Evolutionary conservation across 73 alveolate genomes (phyloP).

Genomic region (Paramecium sonneborni): DNA sequence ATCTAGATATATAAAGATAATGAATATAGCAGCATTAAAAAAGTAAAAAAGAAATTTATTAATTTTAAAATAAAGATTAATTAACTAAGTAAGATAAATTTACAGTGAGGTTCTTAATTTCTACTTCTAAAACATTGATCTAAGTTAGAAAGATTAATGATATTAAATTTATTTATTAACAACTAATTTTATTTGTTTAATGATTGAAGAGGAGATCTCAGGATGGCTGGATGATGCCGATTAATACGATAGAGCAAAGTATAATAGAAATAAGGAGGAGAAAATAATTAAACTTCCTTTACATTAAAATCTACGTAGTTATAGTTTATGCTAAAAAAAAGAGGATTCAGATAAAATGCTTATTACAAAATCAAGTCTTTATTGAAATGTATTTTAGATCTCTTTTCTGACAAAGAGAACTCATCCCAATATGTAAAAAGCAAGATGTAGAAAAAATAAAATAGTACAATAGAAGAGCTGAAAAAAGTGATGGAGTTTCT

Average conservation of each 20-base stretch:
- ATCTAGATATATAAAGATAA: too few species aligned
- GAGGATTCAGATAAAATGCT: not conserved
- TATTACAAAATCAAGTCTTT: not conserved
- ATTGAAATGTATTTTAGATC: not conserved
- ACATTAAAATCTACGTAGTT: not conserved
- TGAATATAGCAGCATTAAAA: too few species aligned
- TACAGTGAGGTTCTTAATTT: too few species aligned
- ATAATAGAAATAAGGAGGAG: not conserved
- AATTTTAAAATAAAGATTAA: too few species aligned
- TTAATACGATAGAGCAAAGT: not conserved
- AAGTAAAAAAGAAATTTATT: too few species aligned
- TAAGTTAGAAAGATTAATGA: not conserved
- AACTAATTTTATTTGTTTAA: not conserved
- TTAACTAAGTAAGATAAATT: too few species aligned
- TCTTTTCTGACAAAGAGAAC: not conserved
- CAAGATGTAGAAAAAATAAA: not conserved
- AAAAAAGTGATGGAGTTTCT: not conserved
- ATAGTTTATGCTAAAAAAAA: slow-evolving; percentile 10
- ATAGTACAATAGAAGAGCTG: not conserved
- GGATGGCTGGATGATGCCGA: slow-evolving; percentile 17
- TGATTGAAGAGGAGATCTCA: slow-evolving; percentile 26
- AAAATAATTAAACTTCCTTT: not conserved
- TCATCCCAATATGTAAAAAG: not conserved
- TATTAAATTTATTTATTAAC: not conserved
- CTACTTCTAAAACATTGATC: too few species aligned